These are phyloP conservation scores for Leptographium lundbergii DNA, from an alignment of 2,329 filamentous ascomycete species.

Conservation along the genomic window DNA sequence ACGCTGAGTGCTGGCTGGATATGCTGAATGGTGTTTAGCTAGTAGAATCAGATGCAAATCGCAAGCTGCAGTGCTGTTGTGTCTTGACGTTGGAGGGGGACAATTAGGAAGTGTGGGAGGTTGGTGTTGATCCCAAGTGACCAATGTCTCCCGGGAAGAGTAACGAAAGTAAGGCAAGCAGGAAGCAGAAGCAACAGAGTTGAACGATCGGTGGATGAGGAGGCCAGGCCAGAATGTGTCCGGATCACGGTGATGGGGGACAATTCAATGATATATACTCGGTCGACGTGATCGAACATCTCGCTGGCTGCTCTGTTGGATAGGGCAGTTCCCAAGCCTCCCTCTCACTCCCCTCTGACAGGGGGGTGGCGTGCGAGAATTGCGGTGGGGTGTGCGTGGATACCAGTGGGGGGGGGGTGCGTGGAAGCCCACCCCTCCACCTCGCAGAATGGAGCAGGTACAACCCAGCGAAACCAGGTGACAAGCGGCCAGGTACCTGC, in stretches of 20 bases:
- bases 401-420: background rate
- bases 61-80: background rate
- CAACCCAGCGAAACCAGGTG: background rate
- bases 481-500: background rate
- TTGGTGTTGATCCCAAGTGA: background rate
- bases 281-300: background rate
- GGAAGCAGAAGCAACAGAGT: background rate
- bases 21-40: background rate
- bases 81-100: background rate
- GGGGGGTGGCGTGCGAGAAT: background rate
- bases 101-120: background rate
- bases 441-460: background rate
- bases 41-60: background rate
- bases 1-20: background rate
- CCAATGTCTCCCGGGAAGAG: background rate
- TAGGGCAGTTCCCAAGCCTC: too few relatives aligned
- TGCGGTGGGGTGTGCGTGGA: background rate
- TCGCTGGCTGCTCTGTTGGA: background rate
- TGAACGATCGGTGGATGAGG: background rate
- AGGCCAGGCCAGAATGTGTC: background rate
- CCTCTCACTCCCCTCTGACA: too few relatives aligned
- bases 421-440: background rate
- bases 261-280: slow-evolving; percentile 10
- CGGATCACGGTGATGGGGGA: slow-evolving; percentile 1
- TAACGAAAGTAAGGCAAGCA: background rate